Percentiles rank a stretch among this genome's conserved stretches.
Evolutionary conservation across 768 basidiomycete genomes (phyloP).

Genomic region (Collybiopsis confluens): DNA sequence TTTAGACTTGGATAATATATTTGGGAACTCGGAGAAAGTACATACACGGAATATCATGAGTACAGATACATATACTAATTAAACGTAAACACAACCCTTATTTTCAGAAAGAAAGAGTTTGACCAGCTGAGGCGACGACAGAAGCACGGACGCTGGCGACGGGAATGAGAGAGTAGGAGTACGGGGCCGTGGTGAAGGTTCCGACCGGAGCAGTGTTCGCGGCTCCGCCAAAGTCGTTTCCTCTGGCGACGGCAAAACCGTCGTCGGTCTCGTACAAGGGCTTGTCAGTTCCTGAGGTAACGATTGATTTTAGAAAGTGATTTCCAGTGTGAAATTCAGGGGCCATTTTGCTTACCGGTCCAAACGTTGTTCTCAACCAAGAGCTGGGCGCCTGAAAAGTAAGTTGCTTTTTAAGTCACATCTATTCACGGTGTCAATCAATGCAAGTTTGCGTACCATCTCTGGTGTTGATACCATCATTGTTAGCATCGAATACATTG

Average conservation of each 20-base stretch:
- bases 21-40: too few species aligned
- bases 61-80: too few species aligned
- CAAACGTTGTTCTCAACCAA: slow-evolving; percentile 46
- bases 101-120: slow-evolving; percentile 25
- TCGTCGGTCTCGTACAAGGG: slow-evolving; percentile 37
- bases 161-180: slow-evolving; percentile 27
- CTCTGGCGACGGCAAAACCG: slow-evolving; percentile 36
- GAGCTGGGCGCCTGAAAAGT: slow-evolving; percentile 33
- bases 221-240: slow-evolving; percentile 32
- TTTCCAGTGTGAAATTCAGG: background rate
- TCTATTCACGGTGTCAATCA: background rate
- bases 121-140: slow-evolving; percentile 26
- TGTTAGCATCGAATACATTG: slow-evolving; percentile 38
- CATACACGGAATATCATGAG: too few species aligned
- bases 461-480: slow-evolving; percentile 41
- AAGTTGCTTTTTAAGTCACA: background rate
- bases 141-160: slow-evolving; percentile 21
- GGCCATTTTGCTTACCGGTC: slow-evolving; percentile 23
- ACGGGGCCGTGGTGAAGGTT: slow-evolving; percentile 29
- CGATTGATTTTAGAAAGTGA: background rate
- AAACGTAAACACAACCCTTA: too few species aligned
- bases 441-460: slow-evolving; percentile 21
- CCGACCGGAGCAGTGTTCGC: slow-evolving; percentile 27
- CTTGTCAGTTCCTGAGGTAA: slow-evolving; percentile 25
- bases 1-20: too few species aligned